Percentiles rank a stretch among this genome's conserved stretches.
Conservation (phyloP, 1,139 yeast genomes). For the Debaryomyces sp. region DNA sequence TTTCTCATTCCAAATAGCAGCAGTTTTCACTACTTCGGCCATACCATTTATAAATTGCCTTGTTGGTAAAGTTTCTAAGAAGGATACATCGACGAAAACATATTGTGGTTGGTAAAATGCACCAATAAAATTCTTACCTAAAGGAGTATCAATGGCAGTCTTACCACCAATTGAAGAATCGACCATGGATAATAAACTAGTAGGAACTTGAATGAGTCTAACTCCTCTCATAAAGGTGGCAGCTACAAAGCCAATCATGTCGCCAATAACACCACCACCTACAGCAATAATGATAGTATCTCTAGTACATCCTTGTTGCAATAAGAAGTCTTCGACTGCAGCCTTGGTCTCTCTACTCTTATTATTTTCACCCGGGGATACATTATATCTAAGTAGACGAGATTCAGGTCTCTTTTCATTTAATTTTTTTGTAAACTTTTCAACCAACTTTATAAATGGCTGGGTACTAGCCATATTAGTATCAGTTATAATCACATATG, state of each 20-base stretch:
- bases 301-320: conserved; percentile 88
- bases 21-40: conserved; percentile 98
- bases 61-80: conserved; percentile 85
- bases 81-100: conserved; percentile 85
- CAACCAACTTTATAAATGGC: conserved; percentile 50
- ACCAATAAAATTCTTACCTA: conserved; percentile 95
- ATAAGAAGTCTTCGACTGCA: conserved; percentile 86
- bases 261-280: conserved; percentile 99
- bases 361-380: conserved; percentile 93
- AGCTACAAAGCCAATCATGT: conserved; percentile 98
- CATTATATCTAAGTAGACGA: conserved; percentile 70
- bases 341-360: conserved; percentile 91
- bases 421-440: conserved; percentile 36
- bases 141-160: conserved; percentile 97
- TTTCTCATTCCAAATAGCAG: conserved; percentile 93
- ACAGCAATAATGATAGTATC: conserved; percentile 94
- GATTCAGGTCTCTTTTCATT: conserved; percentile 43
- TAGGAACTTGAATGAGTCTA: conserved; percentile 90
- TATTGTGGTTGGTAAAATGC: conserved; percentile 97
- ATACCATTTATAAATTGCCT: conserved; percentile 97
- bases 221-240: conserved; percentile 99
- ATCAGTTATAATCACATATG: conserved; percentile 91
- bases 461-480: conserved; percentile 72
- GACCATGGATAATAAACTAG: conserved; percentile 93
- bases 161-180: conserved; percentile 99